These are phyloP conservation scores for Pholiota conissans DNA, from an alignment of 768 basidiomycete species.

Conservation along the genomic window DNA sequence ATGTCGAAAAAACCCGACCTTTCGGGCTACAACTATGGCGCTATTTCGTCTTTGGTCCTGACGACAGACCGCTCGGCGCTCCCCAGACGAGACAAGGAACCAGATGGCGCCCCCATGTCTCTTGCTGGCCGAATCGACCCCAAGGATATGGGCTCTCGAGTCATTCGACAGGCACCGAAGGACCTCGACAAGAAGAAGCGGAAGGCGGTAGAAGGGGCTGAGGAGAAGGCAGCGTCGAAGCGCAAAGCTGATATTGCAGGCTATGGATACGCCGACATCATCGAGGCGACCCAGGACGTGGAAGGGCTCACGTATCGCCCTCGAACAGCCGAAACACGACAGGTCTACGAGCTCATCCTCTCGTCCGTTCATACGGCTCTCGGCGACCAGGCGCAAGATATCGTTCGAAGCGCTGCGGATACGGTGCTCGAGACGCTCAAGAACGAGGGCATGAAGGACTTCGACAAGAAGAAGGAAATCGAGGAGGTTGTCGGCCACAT, in stretches of 20 bases:
- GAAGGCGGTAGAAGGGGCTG: conserved; percentile 64
- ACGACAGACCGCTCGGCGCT: conserved; percentile 84
- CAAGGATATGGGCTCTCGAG: conserved; percentile 92
- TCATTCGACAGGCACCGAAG: conserved; percentile 78
- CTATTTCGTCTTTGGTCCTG: conserved; percentile 91
- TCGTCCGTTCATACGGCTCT: conserved; percentile 78
- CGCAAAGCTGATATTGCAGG: conserved; percentile 63
- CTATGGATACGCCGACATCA: conserved; percentile 87
- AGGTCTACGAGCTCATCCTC: conserved; percentile 91
- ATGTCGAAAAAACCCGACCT: conserved; percentile 64
- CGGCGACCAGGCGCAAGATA: conserved; percentile 95
- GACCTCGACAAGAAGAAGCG: conserved; percentile 95
- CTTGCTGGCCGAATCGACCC: conserved; percentile 89
- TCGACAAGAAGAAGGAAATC: conserved; percentile 95
- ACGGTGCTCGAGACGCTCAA: conserved; percentile 86
- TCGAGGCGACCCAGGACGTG: conserved; percentile 91
- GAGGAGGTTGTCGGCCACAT: conserved; percentile 72
- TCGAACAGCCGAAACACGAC: conserved; percentile 89
- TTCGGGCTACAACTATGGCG: conserved; percentile 94
- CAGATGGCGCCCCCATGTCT: conserved; percentile 93
- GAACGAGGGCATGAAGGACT: conserved; percentile 87
- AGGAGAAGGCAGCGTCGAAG: conserved; percentile 59
- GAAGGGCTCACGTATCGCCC: conserved; percentile 94
- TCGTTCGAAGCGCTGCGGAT: conserved; percentile 96
- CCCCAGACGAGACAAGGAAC: conserved; percentile 90